Percentiles rank a stretch among this genome's conserved stretches.
phyloP scores from a whole-genome alignment of 345 rosid species.

The Draba incana region DNA sequence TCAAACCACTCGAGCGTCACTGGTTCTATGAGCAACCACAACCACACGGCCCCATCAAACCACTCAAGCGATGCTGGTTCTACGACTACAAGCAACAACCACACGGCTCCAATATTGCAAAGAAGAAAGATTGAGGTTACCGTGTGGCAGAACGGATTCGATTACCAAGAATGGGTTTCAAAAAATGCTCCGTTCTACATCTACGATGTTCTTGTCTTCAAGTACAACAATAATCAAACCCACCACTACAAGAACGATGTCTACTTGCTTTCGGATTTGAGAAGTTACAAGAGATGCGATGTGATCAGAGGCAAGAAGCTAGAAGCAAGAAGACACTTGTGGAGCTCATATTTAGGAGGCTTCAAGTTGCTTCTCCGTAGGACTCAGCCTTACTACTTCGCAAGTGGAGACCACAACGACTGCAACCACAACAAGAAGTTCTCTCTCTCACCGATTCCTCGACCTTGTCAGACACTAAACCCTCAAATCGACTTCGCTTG shows the following conservation, averaged over 20 bases:
- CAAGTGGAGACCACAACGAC: constrained; percentile 13
- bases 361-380: constrained; percentile 30
- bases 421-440: constrained; percentile 29
- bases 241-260: constrained; percentile 3
- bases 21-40: not conserved
- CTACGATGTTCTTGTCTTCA: constrained; percentile 22
- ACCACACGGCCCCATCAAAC: constrained; percentile 3
- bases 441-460: constrained; percentile 11
- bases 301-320: constrained; percentile 10
- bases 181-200: constrained; percentile 5
- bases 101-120: constrained; percentile 1
- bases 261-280: constrained; percentile 16
- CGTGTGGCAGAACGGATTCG: constrained; percentile 17
- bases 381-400: constrained; percentile 16
- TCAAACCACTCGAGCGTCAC: not conserved
- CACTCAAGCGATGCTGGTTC: constrained; percentile 4
- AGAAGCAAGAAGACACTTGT: not conserved
- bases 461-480: not conserved
- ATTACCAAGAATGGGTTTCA: constrained; percentile 26
- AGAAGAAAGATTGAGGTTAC: constrained; percentile 26
- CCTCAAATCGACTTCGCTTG: not conserved
- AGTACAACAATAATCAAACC: not conserved
- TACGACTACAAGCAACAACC: not conserved
- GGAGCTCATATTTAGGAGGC: not conserved
- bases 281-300: constrained; percentile 28